phyloP scores from a whole-genome alignment of 2,329 filamentous ascomycete species.

The Hymenoscyphus repandus region DNA sequence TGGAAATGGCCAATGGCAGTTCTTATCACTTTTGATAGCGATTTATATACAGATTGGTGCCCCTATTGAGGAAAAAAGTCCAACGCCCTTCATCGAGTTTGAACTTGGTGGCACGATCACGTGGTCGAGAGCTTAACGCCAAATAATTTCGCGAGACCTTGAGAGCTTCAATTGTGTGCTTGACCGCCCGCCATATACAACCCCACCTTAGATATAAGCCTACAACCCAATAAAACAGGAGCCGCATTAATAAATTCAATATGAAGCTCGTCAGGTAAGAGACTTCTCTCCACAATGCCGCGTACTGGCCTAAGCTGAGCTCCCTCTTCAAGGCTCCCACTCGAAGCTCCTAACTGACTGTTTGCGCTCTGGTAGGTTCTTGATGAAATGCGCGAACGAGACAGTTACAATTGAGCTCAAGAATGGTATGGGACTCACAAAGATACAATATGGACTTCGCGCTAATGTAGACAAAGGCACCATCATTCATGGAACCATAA shows the following conservation, averaged over 20 bases:
- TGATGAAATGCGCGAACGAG: slow-evolving; percentile 99
- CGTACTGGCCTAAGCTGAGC: slow-evolving; percentile 40
- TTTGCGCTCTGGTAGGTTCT: slow-evolving; percentile 59
- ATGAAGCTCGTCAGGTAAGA: slow-evolving; percentile 98
- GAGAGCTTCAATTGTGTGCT: slow-evolving; percentile 7
- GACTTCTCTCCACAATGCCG: slow-evolving; percentile 21
- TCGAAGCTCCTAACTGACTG: slow-evolving; percentile 32
- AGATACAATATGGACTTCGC: not conserved
- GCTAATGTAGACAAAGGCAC: slow-evolving; percentile 55
- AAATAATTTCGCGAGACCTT: slow-evolving; percentile 9
- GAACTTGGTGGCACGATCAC: not conserved
- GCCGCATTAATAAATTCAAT: slow-evolving; percentile 36
- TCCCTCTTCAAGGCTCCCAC: slow-evolving; percentile 37
- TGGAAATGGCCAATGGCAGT: too few relatives aligned
- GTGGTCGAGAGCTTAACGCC: slow-evolving; percentile 2
- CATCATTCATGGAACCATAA: slow-evolving; percentile 94
- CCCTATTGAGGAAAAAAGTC: not conserved
- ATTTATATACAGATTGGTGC: not conserved
- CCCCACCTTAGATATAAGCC: slow-evolving; percentile 4
- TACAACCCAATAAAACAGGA: not conserved
- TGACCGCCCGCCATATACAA: slow-evolving; percentile 6
- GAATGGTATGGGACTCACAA: slow-evolving; percentile 61
- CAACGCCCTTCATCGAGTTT: not conserved
- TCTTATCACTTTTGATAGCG: not conserved
- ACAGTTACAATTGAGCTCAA: slow-evolving; percentile 98